Percentiles rank a stretch among this genome's conserved stretches.
phyloP scores from a whole-genome alignment of 2,329 filamentous ascomycete species.

The Stagonosporopsis cucurbitacearum region DNA sequence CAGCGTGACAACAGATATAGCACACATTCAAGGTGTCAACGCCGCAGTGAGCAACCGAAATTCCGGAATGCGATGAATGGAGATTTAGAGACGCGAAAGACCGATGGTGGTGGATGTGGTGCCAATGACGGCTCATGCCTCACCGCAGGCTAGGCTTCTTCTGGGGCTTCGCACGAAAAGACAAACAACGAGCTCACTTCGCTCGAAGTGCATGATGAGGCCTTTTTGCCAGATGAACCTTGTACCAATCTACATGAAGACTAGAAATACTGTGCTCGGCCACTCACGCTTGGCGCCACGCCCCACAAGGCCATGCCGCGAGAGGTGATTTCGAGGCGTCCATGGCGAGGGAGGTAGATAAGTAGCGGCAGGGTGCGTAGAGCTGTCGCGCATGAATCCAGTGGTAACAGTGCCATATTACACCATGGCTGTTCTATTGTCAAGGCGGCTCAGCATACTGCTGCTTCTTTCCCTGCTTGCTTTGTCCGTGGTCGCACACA shows the following conservation, averaged over 20 bases:
- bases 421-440: neutral
- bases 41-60: neutral
- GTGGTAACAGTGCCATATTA: too few relatives aligned
- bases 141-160: conserved; percentile 1
- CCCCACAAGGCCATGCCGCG: conserved; percentile 7
- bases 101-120: neutral
- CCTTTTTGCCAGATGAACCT: neutral
- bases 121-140: neutral
- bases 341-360: neutral
- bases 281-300: neutral
- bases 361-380: neutral
- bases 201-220: neutral
- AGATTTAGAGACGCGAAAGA: too few relatives aligned
- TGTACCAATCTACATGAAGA: neutral
- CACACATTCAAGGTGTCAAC: neutral
- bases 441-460: neutral
- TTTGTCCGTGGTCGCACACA: neutral
- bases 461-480: neutral
- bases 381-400: neutral
- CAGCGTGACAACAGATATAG: neutral
- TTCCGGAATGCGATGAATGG: neutral
- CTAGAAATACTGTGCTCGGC: neutral
- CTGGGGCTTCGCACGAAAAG: conserved; percentile 4
- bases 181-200: neutral
- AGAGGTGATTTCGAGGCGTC: neutral